Conservation (phyloP, 2,329 filamentous ascomycete species). For the Immersiporthe knoxdaviesiana region DNA sequence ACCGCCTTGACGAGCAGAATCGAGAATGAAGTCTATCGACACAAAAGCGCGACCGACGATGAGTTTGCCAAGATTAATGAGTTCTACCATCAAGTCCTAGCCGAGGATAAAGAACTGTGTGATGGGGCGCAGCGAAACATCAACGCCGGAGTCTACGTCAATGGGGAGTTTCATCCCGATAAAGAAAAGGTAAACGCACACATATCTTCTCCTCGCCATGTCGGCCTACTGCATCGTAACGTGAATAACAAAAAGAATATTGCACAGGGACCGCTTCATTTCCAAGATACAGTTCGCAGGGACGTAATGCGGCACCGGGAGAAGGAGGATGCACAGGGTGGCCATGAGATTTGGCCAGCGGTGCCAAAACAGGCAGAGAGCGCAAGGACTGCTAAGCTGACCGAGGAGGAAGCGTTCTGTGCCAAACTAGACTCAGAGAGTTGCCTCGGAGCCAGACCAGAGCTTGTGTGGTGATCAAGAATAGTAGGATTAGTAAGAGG, state of each 20-base stretch:
- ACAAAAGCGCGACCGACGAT: conserved; percentile 50
- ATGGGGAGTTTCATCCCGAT: conserved; percentile 55
- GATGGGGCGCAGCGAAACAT: conserved; percentile 54
- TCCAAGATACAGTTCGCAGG: conserved; percentile 23
- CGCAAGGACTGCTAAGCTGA: conserved; percentile 19
- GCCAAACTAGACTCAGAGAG: conserved; percentile 25
- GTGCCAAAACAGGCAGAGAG: conserved; percentile 13
- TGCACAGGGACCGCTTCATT: conserved; percentile 24
- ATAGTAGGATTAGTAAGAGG: too few species aligned
- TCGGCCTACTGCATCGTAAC: too few species aligned
- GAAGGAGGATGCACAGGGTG: conserved; percentile 17
- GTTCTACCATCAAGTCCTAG: conserved; percentile 56
- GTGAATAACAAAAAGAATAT: too few species aligned
- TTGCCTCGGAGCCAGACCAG: conserved; percentile 15
- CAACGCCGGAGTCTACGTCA: conserved; percentile 53
- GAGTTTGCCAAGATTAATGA: conserved; percentile 50
- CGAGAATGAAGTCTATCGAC: conserved; percentile 55
- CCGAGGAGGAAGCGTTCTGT: conserved; percentile 25
- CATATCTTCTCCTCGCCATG: not conserved
- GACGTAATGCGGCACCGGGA: conserved; percentile 22
- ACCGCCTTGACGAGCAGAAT: conserved; percentile 47
- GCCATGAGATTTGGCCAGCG: conserved; percentile 25
- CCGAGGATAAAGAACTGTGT: conserved; percentile 56
- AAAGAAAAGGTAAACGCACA: conserved; percentile 47
- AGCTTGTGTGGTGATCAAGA: conserved; percentile 18